A percentile compares a stretch with the other conserved stretches of the same genome.
Conservation (phyloP, 257 asterid genomes). For the Lycium barbarum region DNA sequence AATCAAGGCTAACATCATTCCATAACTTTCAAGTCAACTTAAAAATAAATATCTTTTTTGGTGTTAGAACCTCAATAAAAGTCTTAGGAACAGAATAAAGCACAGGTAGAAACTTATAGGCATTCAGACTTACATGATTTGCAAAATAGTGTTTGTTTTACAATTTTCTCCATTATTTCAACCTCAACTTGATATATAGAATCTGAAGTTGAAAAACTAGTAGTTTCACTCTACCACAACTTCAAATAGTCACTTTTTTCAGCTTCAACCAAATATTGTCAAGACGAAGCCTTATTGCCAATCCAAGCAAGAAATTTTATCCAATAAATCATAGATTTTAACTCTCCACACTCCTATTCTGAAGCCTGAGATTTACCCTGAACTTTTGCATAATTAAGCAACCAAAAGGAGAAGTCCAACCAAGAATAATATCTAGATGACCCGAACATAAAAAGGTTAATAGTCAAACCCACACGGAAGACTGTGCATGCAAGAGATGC, state of each 20-base stretch:
- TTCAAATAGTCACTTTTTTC: neutral
- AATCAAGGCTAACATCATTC: neutral
- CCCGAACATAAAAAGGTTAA: neutral
- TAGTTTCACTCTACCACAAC: too few species aligned
- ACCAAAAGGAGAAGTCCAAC: neutral
- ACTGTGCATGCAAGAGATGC: neutral
- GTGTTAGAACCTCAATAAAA: neutral
- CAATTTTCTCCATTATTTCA: neutral
- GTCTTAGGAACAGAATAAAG: neutral
- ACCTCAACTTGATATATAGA: neutral
- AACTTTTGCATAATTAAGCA: neutral
- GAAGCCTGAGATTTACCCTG: neutral
- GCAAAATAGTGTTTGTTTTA: too few species aligned
- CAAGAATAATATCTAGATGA: constrained; percentile 11
- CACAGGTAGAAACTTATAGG: neutral
- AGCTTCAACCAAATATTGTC: neutral
- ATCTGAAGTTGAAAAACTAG: neutral
- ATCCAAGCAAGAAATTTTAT: neutral
- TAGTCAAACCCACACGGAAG: neutral
- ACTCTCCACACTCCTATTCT: neutral
- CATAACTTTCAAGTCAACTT: neutral
- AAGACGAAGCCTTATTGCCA: neutral
- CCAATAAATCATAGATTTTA: neutral
- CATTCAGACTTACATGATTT: neutral
- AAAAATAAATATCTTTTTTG: neutral